phyloP scores from a whole-genome alignment of 352 stramenopile genomes.

The Phytophthora niederhauseri region DNA sequence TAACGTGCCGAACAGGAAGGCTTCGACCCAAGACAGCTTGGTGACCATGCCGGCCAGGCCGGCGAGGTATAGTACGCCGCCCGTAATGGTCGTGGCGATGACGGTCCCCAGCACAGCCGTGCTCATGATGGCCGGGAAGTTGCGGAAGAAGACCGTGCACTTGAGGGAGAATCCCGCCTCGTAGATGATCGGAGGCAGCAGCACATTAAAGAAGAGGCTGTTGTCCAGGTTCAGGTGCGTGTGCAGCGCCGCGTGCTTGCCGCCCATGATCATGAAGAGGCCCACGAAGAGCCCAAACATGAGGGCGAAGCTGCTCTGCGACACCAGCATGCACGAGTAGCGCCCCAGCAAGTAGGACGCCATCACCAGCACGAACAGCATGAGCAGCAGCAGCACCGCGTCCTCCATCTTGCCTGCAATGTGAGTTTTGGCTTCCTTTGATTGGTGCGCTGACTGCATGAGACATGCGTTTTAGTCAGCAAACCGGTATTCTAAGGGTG shows the following conservation, averaged over 20 bases:
- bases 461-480: slow-evolving; percentile 23
- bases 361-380: slow-evolving; percentile 91
- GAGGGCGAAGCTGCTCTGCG: slow-evolving; percentile 86
- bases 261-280: slow-evolving; percentile 69
- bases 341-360: slow-evolving; percentile 87
- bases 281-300: slow-evolving; percentile 80
- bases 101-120: slow-evolving; percentile 81
- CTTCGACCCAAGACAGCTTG: slow-evolving; percentile 89
- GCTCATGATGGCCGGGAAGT: slow-evolving; percentile 88
- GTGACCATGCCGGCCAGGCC: slow-evolving; percentile 69
- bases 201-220: slow-evolving; percentile 88
- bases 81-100: slow-evolving; percentile 80
- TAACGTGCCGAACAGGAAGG: slow-evolving; percentile 92
- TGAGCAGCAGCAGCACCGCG: slow-evolving; percentile 79
- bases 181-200: slow-evolving; percentile 89
- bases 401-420: slow-evolving; percentile 64
- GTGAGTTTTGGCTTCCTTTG: slow-evolving; percentile 15
- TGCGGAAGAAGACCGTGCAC: slow-evolving; percentile 83
- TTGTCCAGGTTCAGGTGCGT: slow-evolving; percentile 88
- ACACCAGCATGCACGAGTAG: slow-evolving; percentile 87
- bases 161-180: slow-evolving; percentile 89
- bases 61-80: slow-evolving; percentile 69
- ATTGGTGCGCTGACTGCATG: slow-evolving; percentile 13
- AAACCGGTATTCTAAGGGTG: slow-evolving; percentile 3
- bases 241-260: slow-evolving; percentile 68